Evolutionary conservation across 2,329 filamentous ascomycete genomes (phyloP), one percentile per base, ranked within the genome.

Genomic region (Penicillium digitatum): DNA sequence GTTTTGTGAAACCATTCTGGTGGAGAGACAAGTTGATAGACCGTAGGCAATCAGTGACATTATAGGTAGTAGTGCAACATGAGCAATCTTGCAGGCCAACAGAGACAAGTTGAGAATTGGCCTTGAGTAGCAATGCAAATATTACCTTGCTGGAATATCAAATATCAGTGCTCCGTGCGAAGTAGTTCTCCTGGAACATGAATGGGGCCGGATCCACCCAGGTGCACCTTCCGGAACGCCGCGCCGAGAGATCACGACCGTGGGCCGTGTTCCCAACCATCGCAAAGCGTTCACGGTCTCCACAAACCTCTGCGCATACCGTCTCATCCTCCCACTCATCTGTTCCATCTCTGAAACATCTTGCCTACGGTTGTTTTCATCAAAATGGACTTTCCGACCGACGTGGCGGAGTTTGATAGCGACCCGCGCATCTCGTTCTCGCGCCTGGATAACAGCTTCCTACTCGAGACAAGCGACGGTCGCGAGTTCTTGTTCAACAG

Each of bases 381-480:
- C 18, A 47, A 32, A 38, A 71, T 72, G 69, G 54, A 61, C 31
- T 83, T 83, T 58, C 81, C 81, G 18, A 72, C 71, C 54, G 75
- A 89, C 54, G 80, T 82, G 14, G 80, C 82, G 54, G 82, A 88
- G 45, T 95, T 95, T 70, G 86, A 87, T 65, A 77, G 77, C 55
- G 91, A 96, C 70, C 82, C 89, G 27, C 88, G 92, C 64, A 89
- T 96, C 67, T 93, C 90, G 6, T 95, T 87, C 76, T 93, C 89
- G n/a, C 88, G 84, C 69, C 79, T 90, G 58, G 87, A 93, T 73
- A 81, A 85, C 68, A 93, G 90, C 70, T 93, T 87, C 76, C 83
- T 94, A 50, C 84, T 94, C 8, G 91, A 95, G 58, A 87, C 89
- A 54, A 89, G 91, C 45, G 86, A 94, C 69, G 90, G 90, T 49